Conservation (phyloP, 768 basidiomycete species). For the Leucocoprinus leucothites region DNA sequence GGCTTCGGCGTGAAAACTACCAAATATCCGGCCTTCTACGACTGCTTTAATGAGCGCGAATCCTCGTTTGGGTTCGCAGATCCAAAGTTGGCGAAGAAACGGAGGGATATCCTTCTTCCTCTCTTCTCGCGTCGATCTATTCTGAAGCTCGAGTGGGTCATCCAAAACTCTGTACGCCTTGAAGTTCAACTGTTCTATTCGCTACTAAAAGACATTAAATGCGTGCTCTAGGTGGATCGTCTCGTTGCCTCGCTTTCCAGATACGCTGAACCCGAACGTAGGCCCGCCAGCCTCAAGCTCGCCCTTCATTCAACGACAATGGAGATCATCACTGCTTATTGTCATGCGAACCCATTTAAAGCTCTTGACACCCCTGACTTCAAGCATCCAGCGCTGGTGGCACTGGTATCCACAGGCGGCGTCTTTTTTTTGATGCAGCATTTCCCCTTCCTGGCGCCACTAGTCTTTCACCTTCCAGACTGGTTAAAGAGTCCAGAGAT, state of each 20-base stretch:
- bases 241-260: conserved; percentile 17
- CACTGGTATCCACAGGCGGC: conserved; percentile 15
- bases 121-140: conserved; percentile 32
- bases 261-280: background rate
- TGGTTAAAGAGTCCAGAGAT: conserved; percentile 19
- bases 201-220: background rate
- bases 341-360: conserved; percentile 25
- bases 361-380: conserved; percentile 23
- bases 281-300: conserved; percentile 19
- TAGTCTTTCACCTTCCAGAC: conserved; percentile 16
- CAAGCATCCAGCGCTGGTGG: conserved; percentile 21
- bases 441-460: conserved; percentile 19
- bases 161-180: conserved; percentile 25
- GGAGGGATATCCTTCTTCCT: conserved; percentile 26
- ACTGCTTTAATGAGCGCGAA: conserved; percentile 20
- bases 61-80: conserved; percentile 27
- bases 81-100: conserved; percentile 22
- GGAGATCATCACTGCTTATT: conserved; percentile 30
- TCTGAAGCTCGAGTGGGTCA: conserved; percentile 23
- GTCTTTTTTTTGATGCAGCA: conserved; percentile 16
- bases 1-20: conserved; percentile 19
- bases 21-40: conserved; percentile 26
- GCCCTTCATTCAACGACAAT: conserved; percentile 25
- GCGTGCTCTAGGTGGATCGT: conserved; percentile 19
- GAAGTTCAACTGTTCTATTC: background rate